Base-by-base conservation (phyloP, 192 early-diverging fungal genomes). In the Coemansia sp. region DNA sequence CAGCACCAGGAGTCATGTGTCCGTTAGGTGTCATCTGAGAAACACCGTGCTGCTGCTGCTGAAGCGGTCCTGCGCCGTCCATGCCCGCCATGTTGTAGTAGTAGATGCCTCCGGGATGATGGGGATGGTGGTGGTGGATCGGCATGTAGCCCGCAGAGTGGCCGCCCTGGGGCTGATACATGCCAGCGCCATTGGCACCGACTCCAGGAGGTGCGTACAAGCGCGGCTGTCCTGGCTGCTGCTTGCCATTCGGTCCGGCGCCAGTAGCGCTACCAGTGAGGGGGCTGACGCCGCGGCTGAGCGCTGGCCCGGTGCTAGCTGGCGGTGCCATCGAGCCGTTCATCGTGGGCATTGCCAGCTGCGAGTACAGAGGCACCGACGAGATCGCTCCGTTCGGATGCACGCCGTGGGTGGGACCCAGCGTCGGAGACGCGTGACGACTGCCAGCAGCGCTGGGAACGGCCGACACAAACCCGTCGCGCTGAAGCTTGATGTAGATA, bases 401-500 rank as follows among this genome's bases (percentile, higher is more conserved):
- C 16, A 67, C 51, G 22, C 68, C 68, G 29, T 67, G 66, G 40
- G 72, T 67, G 14, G 78, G 78, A 17, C 73, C 78, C 29, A 81
- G 73, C 18, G 70, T 81, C 8, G 78, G 78, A 60, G 78, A 81
- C 25, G 73, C 73, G 34, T 81, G 78, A 58, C 69, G 78, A 48
- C 78, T 81, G 52, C 69, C 72, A 1, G 72, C 73, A 34, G 72
- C 73, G 60, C 78, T 81, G 29, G 73, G 73, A 5, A 76, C 73
- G 12, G 73, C 78, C 2, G 78, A 81, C 20, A 81, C 71, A 69
- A 75, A 75, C 7, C 78, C 78, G 32, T 81, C 78, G 73, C 78
- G 78, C 66, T 81, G 78, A n/a, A 94, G 83, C 83, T 94, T 94
- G 70, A 85, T 85, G 70, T 88, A 88, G 52, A 95, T 93, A 48